Base-by-base conservation (phyloP, 2,329 filamentous ascomycete species). In the Fusarium graminum region DNA sequence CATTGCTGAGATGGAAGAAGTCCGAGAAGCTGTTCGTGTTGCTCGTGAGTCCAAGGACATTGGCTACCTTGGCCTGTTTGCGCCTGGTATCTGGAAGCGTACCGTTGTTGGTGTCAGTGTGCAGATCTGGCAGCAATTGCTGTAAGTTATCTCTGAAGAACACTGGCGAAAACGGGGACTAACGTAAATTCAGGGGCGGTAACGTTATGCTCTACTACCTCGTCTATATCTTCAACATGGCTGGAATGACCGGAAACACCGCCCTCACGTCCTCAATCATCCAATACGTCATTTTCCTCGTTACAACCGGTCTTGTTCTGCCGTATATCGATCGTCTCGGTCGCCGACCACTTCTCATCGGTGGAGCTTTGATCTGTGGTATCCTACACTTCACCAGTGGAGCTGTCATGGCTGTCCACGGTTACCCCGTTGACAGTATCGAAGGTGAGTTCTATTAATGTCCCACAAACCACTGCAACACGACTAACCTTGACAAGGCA, bases 181-280 rank as follows among this genome's bases (percentile, higher is more conserved):
- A 39, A 72, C 34, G 0, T 10, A 2, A 12, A 7, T 0, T 8
- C 12, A 73, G 71, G 17, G 84, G 84, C 1, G 84, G 83, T 7
- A 86, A 86, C 32, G 80, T 85, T 3, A 83, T 83, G 68, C 80
- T 85, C 55, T 87, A 88, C 71, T 89, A 89, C 61, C 83, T 89
- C 12, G 82, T 88, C 0, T 88, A 88, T 63, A 83, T 88, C 61
- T 88, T 89, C 68, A 78, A 83, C 43, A 88, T 88, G 86, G 86
- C 86, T 10, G 81, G 82, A 40, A 82, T 88, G 72, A 73, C 58
- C n/a, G 74, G 74, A 10, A 75, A 76, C 41, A 59, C 67, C n/a
- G 76, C 76, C 4, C 74, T 86, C 2, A 83, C 81, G 32, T 84
- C 82, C 0, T 83, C 83, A 8, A 82, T 82, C 39, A 84, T 86